A percentile compares a stretch with the other conserved stretches of the same genome.
phyloP scores from a whole-genome alignment of 164 flowering plant species.

The Macadamia integrifolia region DNA sequence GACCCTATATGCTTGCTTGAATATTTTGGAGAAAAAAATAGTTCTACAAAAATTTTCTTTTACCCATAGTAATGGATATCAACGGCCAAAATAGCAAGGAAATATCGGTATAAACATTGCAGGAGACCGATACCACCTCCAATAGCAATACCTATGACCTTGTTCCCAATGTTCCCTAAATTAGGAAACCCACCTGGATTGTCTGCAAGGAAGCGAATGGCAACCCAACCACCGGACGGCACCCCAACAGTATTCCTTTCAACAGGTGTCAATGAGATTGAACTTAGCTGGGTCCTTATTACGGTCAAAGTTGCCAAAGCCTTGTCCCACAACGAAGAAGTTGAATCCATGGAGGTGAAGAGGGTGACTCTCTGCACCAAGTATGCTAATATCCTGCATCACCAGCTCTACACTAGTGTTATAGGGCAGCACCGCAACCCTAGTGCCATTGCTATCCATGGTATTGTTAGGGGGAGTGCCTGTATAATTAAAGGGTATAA shows the following conservation, averaged over 20 bases:
- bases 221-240: constrained; percentile 56
- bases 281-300: constrained; percentile 25
- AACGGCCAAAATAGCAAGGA: no score
- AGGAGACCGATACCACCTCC: no score
- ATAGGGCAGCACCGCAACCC: constrained; percentile 24
- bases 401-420: constrained; percentile 42
- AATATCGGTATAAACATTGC: no score
- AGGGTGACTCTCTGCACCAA: constrained; percentile 50
- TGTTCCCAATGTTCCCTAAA: no score
- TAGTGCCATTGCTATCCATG: constrained; percentile 44
- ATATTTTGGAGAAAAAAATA: no score
- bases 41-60: no score
- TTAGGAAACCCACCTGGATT: constrained; percentile 22
- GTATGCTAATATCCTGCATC: constrained; percentile 43
- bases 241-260: constrained; percentile 51
- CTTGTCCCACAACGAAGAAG: constrained; percentile 48
- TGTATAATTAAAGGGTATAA: constrained; percentile 30
- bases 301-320: constrained; percentile 42
- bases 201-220: constrained; percentile 38
- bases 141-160: no score
- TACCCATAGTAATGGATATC: no score
- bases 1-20: no score
- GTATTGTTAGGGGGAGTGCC: constrained; percentile 27
- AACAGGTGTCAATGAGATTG: constrained; percentile 42
- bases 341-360: constrained; percentile 62